phyloP scores from a whole-genome alignment of 305 asterid genomes.

The Withania somnifera region DNA sequence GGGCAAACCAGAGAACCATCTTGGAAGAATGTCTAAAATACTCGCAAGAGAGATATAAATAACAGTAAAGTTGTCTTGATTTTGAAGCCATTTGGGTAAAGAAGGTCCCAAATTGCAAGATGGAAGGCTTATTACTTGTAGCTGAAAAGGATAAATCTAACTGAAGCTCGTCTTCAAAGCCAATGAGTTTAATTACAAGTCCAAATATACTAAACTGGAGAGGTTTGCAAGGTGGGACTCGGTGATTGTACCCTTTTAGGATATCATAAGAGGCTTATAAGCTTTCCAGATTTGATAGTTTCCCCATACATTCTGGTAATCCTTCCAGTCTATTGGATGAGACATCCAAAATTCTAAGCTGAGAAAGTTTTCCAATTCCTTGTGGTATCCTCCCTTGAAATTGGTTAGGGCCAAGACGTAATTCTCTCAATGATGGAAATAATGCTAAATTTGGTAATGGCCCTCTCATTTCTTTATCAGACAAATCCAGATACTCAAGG shows the following conservation, averaged over 20 bases:
- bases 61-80: neutral
- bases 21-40: constrained; percentile 15
- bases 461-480: constrained; percentile 6
- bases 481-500: neutral
- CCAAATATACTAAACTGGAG: neutral
- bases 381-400: constrained; percentile 5
- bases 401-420: neutral
- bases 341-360: neutral
- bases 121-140: neutral
- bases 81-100: constrained; percentile 19
- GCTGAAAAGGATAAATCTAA: constrained; percentile 21
- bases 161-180: neutral
- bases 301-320: constrained; percentile 6
- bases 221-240: constrained; percentile 18
- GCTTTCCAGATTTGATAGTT: constrained; percentile 4
- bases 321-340: constrained; percentile 8
- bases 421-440: constrained; percentile 1
- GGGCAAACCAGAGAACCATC: constrained; percentile 19
- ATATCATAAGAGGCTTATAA: constrained; percentile 6
- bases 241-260: constrained; percentile 10
- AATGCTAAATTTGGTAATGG: constrained; percentile 7
- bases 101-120: constrained; percentile 14
- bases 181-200: constrained; percentile 1
- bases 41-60: constrained; percentile 12
- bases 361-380: constrained; percentile 5